Conservation (phyloP, 1,284 basidiomycete genomes). For the Cryptococcus jaspeensis region DNA sequence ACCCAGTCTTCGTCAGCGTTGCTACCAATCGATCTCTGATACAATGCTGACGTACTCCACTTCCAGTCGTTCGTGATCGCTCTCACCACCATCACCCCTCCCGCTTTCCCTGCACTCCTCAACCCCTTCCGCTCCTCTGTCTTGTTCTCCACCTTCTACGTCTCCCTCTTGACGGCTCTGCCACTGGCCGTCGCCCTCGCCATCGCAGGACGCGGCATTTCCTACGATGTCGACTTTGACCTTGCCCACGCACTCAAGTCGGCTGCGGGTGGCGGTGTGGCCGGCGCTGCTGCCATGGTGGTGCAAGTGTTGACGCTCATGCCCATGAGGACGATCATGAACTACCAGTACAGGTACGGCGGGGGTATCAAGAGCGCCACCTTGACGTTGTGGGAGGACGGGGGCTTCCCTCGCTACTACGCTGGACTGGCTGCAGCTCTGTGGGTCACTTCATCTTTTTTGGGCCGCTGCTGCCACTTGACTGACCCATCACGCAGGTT, state of each 20-base stretch:
- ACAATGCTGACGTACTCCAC: not conserved
- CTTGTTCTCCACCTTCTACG: slow-evolving; percentile 29
- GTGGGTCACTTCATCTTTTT: slow-evolving; percentile 49
- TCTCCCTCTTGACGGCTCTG: slow-evolving; percentile 33
- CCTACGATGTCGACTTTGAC: slow-evolving; percentile 64
- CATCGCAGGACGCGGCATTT: slow-evolving; percentile 38
- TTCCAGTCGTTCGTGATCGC: slow-evolving; percentile 38
- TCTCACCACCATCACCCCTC: slow-evolving; percentile 37
- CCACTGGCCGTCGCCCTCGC: slow-evolving; percentile 38
- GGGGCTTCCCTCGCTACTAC: slow-evolving; percentile 78
- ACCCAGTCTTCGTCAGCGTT: slow-evolving; percentile 42
- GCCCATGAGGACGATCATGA: slow-evolving; percentile 76
- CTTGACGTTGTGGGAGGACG: slow-evolving; percentile 68
- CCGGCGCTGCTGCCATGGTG: slow-evolving; percentile 82
- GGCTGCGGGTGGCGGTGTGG: slow-evolving; percentile 79
- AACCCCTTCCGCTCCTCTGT: slow-evolving; percentile 40
- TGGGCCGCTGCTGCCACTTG: too few relatives aligned
- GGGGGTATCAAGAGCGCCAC: slow-evolving; percentile 66
- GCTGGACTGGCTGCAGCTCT: slow-evolving; percentile 77
- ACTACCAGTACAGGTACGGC: slow-evolving; percentile 73
- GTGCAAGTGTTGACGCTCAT: slow-evolving; percentile 82
- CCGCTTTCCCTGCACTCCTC: slow-evolving; percentile 26
- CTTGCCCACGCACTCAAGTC: slow-evolving; percentile 67
- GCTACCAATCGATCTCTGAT: not conserved
- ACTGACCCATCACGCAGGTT: slow-evolving; percentile 20